A percentile compares a stretch with the other conserved stretches of the same genome.
Evolutionary conservation across 805 yeast species (phyloP).

Genomic region (Suhomyces sp.): DNA sequence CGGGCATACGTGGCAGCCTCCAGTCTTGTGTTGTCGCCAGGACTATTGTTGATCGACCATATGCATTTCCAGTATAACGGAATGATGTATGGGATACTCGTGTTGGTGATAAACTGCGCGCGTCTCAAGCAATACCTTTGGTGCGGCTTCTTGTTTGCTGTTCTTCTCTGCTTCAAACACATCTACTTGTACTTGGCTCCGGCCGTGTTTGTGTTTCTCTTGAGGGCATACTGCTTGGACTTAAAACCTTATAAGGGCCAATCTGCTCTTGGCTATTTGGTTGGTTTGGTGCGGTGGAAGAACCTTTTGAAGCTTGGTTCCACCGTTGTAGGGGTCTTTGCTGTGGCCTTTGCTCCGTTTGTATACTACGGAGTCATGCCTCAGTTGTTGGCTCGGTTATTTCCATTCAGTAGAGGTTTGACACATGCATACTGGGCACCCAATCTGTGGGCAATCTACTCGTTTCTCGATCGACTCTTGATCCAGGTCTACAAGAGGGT

Average conservation of each 20-base stretch:
- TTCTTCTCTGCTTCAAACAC: constrained; percentile 88
- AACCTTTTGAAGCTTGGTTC: constrained; percentile 60
- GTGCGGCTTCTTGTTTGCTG: constrained; percentile 69
- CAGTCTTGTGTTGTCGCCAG: constrained; percentile 84
- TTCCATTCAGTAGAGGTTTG: constrained; percentile 91
- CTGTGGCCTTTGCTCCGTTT: constrained; percentile 78
- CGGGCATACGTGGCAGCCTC: constrained; percentile 74
- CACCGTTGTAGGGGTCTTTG: constrained; percentile 60
- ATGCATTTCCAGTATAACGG: constrained; percentile 98
- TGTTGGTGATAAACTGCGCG: constrained; percentile 72
- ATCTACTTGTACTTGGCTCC: constrained; percentile 92
- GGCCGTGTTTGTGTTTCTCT: constrained; percentile 77
- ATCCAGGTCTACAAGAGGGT: constrained; percentile 41
- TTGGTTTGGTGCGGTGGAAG: constrained; percentile 48
- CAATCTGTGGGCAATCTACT: constrained; percentile 92
- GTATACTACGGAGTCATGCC: constrained; percentile 57
- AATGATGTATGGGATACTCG: constrained; percentile 79
- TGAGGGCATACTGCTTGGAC: constrained; percentile 70
- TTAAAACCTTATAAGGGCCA: constrained; percentile 22
- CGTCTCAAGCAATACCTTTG: constrained; percentile 51
- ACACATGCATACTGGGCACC: constrained; percentile 99
- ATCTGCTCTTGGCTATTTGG: constrained; percentile 16
- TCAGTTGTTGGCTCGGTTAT: constrained; percentile 64
- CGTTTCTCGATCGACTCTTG: constrained; percentile 72
- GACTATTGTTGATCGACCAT: constrained; percentile 85